Percentiles rank a stretch among this genome's conserved stretches.
Evolutionary conservation across 257 asterid species (phyloP).

Genomic region (Galeopsis tetrahit): DNA sequence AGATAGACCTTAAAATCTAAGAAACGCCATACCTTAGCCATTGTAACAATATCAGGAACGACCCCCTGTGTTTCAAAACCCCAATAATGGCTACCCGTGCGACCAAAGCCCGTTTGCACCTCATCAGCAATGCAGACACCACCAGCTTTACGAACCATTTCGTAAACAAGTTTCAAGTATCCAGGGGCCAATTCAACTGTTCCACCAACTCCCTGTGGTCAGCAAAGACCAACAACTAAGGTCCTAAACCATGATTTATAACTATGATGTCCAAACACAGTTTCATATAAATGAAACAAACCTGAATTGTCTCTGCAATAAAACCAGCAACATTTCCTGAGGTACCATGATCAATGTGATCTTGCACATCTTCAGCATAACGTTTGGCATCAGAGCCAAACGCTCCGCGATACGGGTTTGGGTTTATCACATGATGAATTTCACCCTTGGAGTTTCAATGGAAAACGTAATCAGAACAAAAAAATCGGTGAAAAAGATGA

Average conservation of each 20-base stretch:
- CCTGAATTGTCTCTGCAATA: conserved; percentile 99
- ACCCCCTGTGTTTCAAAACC: conserved; percentile 97
- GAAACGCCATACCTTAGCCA: conserved; percentile 78
- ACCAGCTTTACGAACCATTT: conserved; percentile 82
- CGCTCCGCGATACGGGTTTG: conserved; percentile 90
- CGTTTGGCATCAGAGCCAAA: conserved; percentile 80
- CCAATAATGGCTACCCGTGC: conserved; percentile 95
- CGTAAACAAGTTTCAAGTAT: conserved; percentile 84
- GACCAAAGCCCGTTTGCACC: conserved; percentile 98
- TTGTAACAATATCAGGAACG: conserved; percentile 92
- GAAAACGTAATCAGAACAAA: background rate
- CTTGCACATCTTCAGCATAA: conserved; percentile 90
- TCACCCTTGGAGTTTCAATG: conserved; percentile 65
- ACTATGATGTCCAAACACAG: background rate
- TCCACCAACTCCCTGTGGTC: conserved; percentile 93
- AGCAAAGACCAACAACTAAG: conserved; percentile 32
- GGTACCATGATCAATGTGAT: conserved; percentile 93
- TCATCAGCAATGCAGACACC: conserved; percentile 99
- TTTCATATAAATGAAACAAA: conserved; percentile 28
- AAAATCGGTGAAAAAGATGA: background rate
- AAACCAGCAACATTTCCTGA: conserved; percentile 94
- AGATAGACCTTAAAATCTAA: background rate
- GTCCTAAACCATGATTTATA: conserved; percentile 20
- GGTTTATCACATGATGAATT: conserved; percentile 90
- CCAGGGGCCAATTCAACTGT: conserved; percentile 97